These are phyloP conservation scores for Backusella mclennaniae DNA, from an alignment of 192 early-diverging fungal species.

Conservation along the genomic window DNA sequence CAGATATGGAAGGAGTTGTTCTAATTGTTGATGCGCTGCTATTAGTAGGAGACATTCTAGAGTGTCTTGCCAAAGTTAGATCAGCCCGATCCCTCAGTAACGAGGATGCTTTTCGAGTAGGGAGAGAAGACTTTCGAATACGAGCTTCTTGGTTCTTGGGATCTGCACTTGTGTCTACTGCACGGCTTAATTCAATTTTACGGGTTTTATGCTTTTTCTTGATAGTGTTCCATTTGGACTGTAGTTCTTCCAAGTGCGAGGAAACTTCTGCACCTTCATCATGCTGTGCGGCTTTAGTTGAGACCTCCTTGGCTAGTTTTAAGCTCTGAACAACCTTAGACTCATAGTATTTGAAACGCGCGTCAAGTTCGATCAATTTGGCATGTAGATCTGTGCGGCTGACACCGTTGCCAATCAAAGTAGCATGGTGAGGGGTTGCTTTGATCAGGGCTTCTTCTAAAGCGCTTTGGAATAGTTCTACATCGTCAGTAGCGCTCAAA, in stretches of 20 bases:
- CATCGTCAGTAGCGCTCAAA: slow-evolving; percentile 32
- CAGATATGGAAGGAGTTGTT: not conserved
- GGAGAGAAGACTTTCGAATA: slow-evolving; percentile 27
- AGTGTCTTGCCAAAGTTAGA: slow-evolving; percentile 4
- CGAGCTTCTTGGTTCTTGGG: slow-evolving; percentile 7
- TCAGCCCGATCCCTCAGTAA: slow-evolving; percentile 16
- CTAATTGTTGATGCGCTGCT: not conserved
- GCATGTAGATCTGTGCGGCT: slow-evolving; percentile 36
- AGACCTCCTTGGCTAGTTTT: not conserved
- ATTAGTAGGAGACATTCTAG: not conserved
- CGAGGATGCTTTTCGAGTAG: slow-evolving; percentile 28
- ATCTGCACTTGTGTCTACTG: slow-evolving; percentile 12
- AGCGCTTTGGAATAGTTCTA: slow-evolving; percentile 36
- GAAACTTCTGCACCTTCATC: not conserved
- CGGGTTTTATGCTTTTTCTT: slow-evolving; percentile 15
- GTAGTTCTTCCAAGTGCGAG: slow-evolving; percentile 7
- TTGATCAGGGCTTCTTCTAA: slow-evolving; percentile 36
- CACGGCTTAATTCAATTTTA: slow-evolving; percentile 7
- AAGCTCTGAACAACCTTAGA: slow-evolving; percentile 6
- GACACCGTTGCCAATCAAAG: slow-evolving; percentile 21
- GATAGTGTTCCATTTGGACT: not conserved
- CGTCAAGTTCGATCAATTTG: slow-evolving; percentile 40
- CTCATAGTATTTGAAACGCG: slow-evolving; percentile 40
- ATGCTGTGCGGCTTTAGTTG: not conserved
- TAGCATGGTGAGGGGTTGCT: slow-evolving; percentile 19